Percentiles rank a stretch among this genome's conserved stretches.
Evolutionary conservation across 257 asterid species (phyloP).

Genomic region (Plantago ovata): DNA sequence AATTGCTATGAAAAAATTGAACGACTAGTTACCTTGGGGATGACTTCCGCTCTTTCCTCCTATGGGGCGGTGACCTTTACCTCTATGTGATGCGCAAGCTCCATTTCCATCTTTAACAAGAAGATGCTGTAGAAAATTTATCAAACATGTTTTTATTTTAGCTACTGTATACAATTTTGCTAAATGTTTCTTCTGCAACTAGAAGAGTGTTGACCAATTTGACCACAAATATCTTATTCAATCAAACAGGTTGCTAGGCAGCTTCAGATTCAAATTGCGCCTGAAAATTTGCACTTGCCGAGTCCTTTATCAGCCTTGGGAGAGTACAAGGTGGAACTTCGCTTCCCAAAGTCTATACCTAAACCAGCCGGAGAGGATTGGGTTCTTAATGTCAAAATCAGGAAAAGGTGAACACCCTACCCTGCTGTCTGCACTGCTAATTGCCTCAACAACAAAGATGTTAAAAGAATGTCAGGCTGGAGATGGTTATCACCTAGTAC

Average conservation of each 20-base stretch:
- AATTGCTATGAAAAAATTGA: too few species aligned
- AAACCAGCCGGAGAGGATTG: slow-evolving; percentile 53
- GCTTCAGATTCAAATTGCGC: slow-evolving; percentile 41
- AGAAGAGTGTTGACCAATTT: neutral
- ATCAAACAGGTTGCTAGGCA: slow-evolving; percentile 42
- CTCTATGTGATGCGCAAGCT: slow-evolving; percentile 1
- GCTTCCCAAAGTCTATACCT: slow-evolving; percentile 50
- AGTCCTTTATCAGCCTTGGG: slow-evolving; percentile 45
- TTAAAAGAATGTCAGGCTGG: too few species aligned
- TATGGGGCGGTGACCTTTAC: too few species aligned
- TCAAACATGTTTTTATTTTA: too few species aligned
- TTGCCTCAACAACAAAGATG: too few species aligned
- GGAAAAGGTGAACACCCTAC: slow-evolving; percentile 32
- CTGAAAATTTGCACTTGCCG: slow-evolving; percentile 43
- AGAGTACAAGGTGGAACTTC: slow-evolving; percentile 55
- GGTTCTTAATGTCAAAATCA: slow-evolving; percentile 47
- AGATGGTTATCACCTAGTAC: too few species aligned
- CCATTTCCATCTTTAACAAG: neutral
- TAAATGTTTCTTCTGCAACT: neutral
- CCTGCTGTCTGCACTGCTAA: too few species aligned
- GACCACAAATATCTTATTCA: neutral
- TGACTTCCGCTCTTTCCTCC: too few species aligned
- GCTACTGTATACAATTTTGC: neutral
- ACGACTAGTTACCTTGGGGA: too few species aligned
- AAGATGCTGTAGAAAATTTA: neutral